phyloP scores from a whole-genome alignment of 192 early-diverging fungal genomes.

The Rhizoclosmatium sp. region DNA sequence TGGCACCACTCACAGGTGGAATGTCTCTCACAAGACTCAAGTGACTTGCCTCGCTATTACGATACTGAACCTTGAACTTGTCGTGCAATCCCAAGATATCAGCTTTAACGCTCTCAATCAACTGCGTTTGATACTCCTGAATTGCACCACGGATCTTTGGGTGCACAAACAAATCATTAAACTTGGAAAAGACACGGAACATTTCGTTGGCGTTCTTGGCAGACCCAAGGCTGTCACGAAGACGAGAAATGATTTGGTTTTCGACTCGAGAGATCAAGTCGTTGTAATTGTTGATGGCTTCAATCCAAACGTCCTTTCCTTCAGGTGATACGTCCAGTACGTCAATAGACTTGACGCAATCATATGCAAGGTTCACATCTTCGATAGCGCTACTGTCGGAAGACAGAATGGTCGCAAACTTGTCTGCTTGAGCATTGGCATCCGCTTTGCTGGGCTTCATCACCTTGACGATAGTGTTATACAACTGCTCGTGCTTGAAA shows the following conservation, averaged over 20 bases:
- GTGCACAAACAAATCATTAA: constrained; percentile 98
- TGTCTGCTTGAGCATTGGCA: constrained; percentile 56
- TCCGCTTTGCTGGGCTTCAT: constrained; percentile 72
- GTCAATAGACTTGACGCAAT: constrained; percentile 91
- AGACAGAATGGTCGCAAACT: constrained; percentile 28
- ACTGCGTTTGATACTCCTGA: constrained; percentile 98
- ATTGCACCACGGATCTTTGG: constrained; percentile 99
- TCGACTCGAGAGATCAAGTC: constrained; percentile 94
- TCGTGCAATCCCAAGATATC: constrained; percentile 95
- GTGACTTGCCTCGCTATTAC: constrained; percentile 82
- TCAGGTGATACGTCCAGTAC: constrained; percentile 93
- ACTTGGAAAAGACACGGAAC: constrained; percentile 99
- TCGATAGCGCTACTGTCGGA: constrained; percentile 82
- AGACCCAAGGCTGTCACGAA: constrained; percentile 93
- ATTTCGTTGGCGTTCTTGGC: constrained; percentile 98
- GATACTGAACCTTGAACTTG: constrained; percentile 93
- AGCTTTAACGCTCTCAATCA: constrained; percentile 98
- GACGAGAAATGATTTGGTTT: constrained; percentile 93
- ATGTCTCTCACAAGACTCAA: constrained; percentile 94
- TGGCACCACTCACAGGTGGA: constrained; percentile 90
- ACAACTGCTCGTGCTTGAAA: constrained; percentile 97
- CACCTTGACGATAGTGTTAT: constrained; percentile 93
- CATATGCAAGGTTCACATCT: constrained; percentile 90
- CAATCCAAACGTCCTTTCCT: constrained; percentile 92
- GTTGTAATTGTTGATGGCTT: constrained; percentile 90